Evolutionary conservation across 768 basidiomycete genomes (phyloP).

Genomic region (Lentinula lateritia): DNA sequence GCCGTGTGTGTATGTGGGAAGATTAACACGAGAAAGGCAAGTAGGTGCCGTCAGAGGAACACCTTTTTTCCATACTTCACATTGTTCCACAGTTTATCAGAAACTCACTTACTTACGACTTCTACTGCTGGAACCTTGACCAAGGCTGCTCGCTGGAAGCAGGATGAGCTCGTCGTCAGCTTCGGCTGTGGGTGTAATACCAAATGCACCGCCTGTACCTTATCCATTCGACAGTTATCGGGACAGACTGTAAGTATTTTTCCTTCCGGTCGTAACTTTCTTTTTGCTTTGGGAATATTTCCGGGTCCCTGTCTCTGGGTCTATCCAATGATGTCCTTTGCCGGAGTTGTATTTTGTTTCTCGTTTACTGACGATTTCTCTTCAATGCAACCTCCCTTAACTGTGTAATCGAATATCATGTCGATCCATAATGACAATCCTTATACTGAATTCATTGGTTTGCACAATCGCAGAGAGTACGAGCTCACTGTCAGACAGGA

Average conservation of each 20-base stretch:
- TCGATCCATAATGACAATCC: neutral
- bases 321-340: neutral
- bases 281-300: constrained; percentile 29
- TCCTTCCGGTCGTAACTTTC: constrained; percentile 45
- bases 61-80: neutral
- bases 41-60: neutral
- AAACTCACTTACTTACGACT: neutral
- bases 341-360: neutral
- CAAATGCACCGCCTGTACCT: constrained; percentile 5
- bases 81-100: neutral
- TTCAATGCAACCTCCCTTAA: neutral
- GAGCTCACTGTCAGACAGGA: constrained; percentile 85
- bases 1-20: neutral
- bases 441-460: neutral
- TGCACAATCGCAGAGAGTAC: constrained; percentile 53
- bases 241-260: constrained; percentile 36
- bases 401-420: neutral
- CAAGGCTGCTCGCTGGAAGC: neutral
- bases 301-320: constrained; percentile 6
- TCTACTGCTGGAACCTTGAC: neutral
- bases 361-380: neutral
- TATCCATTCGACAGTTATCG: constrained; percentile 7
- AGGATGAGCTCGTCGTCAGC: neutral
- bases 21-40: neutral
- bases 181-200: constrained; percentile 1